phyloP scores from a whole-genome alignment of 2,329 filamentous ascomycete genomes.

The Ramularia endophylla region DNA sequence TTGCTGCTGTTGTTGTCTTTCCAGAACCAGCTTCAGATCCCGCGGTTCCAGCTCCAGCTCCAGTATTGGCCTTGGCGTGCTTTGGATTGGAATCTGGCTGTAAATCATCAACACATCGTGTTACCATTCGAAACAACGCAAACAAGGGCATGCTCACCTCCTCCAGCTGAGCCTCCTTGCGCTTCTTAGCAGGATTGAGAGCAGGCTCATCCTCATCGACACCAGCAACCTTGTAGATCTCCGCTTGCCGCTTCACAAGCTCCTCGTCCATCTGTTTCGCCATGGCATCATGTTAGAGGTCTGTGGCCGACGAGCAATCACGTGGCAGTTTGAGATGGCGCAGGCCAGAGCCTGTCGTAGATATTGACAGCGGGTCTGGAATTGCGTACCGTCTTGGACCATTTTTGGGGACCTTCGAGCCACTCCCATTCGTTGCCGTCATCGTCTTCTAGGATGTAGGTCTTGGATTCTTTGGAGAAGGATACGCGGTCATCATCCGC shows the following conservation, averaged over 20 bases:
- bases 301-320: constrained; percentile 17
- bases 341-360: constrained; percentile 21
- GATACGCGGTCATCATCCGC: constrained; percentile 75
- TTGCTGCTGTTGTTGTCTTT: constrained; percentile 2
- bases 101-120: background rate
- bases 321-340: constrained; percentile 2
- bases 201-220: constrained; percentile 49
- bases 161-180: constrained; percentile 34
- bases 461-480: constrained; percentile 72
- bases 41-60: constrained; percentile 4
- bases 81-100: constrained; percentile 1
- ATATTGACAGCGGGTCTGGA: constrained; percentile 19
- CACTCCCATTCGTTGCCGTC: constrained; percentile 83
- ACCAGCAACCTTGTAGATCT: constrained; percentile 55
- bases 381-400: constrained; percentile 59
- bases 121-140: too few species aligned
- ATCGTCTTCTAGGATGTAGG: constrained; percentile 74
- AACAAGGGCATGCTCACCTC: constrained; percentile 19
- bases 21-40: background rate
- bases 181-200: constrained; percentile 33
- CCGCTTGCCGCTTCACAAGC: constrained; percentile 54
- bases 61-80: constrained; percentile 9
- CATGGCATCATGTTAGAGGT: constrained; percentile 14
- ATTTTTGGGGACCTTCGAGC: constrained; percentile 63
- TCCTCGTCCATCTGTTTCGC: constrained; percentile 51